These are phyloP conservation scores for Arthrocladium fulminans DNA, from an alignment of 2,329 filamentous ascomycete genomes.

Conservation along the genomic window DNA sequence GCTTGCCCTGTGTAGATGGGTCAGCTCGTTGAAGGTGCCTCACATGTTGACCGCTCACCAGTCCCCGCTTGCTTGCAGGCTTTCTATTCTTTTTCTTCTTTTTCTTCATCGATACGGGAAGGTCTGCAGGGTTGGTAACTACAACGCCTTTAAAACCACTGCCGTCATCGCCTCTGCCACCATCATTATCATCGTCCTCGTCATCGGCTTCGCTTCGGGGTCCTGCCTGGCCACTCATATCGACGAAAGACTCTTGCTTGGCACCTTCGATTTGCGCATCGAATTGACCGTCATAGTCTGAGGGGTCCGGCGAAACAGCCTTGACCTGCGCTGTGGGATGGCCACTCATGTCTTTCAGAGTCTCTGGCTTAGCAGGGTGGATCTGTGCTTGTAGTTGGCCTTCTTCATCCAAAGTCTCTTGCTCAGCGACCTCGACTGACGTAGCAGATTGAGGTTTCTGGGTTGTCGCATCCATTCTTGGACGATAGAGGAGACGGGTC, in stretches of 20 bases:
- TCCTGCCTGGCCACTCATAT: not conserved
- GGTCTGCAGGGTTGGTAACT: slow-evolving; percentile 11
- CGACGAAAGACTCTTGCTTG: not conserved
- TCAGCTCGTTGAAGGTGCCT: slow-evolving; percentile 3
- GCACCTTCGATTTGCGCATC: not conserved
- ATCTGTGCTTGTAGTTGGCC: not conserved
- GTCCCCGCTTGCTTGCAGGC: slow-evolving; percentile 34
- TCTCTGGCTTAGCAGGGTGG: not conserved
- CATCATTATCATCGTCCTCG: slow-evolving; percentile 1
- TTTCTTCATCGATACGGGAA: slow-evolving; percentile 23
- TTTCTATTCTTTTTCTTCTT: slow-evolving; percentile 29
- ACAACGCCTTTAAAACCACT: slow-evolving; percentile 11
- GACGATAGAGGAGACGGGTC: not conserved
- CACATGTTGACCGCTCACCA: slow-evolving; percentile 19
- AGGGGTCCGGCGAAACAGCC: no score
- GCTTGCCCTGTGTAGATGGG: slow-evolving; percentile 29
- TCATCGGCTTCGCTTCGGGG: slow-evolving; percentile 1
- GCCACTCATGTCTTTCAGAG: not conserved
- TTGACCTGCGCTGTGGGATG: no score
- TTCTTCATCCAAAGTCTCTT: not conserved
- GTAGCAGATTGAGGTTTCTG: not conserved
- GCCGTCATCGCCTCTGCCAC: slow-evolving; percentile 4
- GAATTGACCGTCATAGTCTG: no score
- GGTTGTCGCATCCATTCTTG: not conserved
- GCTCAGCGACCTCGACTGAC: not conserved